A percentile compares a stretch with the other conserved stretches of the same genome.
These are phyloP conservation scores for Neospermospora avenae DNA, from an alignment of 2,329 filamentous ascomycete genomes.

Conservation along the genomic window DNA sequence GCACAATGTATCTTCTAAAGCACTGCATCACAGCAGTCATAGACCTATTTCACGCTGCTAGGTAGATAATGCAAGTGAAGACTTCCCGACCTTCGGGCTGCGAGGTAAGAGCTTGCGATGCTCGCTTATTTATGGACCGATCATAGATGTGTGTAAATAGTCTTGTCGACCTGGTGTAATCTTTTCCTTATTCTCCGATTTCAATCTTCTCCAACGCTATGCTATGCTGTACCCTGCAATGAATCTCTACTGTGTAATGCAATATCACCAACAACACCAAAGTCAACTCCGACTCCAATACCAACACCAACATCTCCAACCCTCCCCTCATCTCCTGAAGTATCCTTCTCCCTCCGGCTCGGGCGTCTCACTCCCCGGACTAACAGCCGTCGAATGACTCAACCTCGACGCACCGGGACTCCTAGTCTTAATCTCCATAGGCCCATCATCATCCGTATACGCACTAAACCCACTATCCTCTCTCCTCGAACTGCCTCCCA, in stretches of 20 bases:
- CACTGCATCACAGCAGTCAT: too few species aligned
- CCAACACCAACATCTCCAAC: not conserved
- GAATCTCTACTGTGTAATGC: not conserved
- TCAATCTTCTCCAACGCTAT: not conserved
- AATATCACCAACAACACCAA: not conserved
- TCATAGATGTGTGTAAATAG: too few species aligned
- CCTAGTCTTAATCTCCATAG: conserved; percentile 12
- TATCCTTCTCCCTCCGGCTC: not conserved
- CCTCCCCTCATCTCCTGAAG: not conserved
- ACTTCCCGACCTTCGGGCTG: too few species aligned
- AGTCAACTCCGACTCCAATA: not conserved
- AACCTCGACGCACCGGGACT: conserved; percentile 7
- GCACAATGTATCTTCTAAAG: too few species aligned
- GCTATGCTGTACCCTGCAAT: not conserved
- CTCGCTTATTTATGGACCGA: too few species aligned
- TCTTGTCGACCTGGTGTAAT: too few species aligned
- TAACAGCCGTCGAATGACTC: conserved; percentile 7
- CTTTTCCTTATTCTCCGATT: too few species aligned
- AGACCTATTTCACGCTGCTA: too few species aligned
- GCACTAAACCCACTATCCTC: conserved; percentile 5
- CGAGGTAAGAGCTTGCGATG: too few species aligned
- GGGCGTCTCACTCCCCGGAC: conserved; percentile 5
- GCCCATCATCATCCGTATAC: conserved; percentile 21
- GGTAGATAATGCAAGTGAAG: too few species aligned
- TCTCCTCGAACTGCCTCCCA: not conserved